phyloP scores from a whole-genome alignment of 495 filamentous ascomycete genomes.

The Penicillium paradoxum region DNA sequence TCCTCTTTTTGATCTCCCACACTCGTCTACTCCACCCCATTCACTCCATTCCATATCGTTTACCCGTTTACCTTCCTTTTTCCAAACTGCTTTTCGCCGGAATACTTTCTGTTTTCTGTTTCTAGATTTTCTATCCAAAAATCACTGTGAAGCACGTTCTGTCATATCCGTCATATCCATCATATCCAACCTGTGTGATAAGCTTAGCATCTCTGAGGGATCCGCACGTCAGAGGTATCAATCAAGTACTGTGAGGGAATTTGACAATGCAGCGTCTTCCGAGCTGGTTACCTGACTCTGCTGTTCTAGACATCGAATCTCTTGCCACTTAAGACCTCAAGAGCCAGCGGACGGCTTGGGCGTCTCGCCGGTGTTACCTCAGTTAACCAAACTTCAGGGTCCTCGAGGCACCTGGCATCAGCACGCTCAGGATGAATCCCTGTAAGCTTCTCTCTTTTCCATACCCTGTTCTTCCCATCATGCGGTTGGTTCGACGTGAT shows the following conservation, averaged over 20 bases:
- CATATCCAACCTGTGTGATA: neutral
- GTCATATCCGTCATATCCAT: neutral
- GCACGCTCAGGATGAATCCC: slow-evolving; percentile 24
- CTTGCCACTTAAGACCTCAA: slow-evolving; percentile 15
- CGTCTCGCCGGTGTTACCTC: slow-evolving; percentile 20
- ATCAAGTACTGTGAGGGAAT: slow-evolving; percentile 8
- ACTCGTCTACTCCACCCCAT: neutral
- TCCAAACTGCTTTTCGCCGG: neutral
- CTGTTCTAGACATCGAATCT: slow-evolving; percentile 11
- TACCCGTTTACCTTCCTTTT: no score
- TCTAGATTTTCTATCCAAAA: neutral
- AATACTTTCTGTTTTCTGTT: neutral
- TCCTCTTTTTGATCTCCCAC: neutral
- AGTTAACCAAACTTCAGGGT: slow-evolving; percentile 16
- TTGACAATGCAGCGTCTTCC: neutral
- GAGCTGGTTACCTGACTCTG: slow-evolving; percentile 16
- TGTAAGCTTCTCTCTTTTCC: slow-evolving; percentile 16
- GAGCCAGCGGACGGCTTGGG: slow-evolving; percentile 11
- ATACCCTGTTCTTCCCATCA: slow-evolving; percentile 8
- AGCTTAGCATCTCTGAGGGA: neutral
- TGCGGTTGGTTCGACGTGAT: slow-evolving; percentile 2
- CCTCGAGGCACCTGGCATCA: slow-evolving; percentile 21
- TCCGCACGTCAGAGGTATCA: neutral
- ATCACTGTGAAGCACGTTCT: neutral
- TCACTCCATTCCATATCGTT: neutral